Base-by-base conservation (phyloP, 2,329 filamentous ascomycete genomes). In the Xylaria sp. region DNA sequence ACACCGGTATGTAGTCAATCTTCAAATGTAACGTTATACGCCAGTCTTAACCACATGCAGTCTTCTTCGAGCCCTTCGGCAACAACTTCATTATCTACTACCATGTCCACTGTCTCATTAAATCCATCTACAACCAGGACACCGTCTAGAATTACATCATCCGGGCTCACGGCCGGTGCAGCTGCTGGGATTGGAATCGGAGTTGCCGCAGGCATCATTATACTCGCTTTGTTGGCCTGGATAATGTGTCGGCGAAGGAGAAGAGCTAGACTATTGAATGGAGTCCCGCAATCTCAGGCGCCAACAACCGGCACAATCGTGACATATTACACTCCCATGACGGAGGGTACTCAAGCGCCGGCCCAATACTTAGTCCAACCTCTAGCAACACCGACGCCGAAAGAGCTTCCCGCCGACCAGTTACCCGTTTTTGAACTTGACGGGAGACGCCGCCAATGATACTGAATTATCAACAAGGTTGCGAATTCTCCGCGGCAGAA, bases 121-220 rank as follows among this genome's bases (percentile, higher is more conserved):
- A 48, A 61, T 3, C 20, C 66, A 48, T 48, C 50, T 15, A 23
- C 48, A 50, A 62, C 65, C 13, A 6, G 8, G 4, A 51, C 59
- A 28, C 28, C 58, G 3, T 56, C 68, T 25, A 39, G 1, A 31
- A 25, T 44, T 20, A 23, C 20, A 8, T 34, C 52, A 4, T 56
- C 66, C 0, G 65, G 65, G 55, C 64, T 72, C 46, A 55, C 61
- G 8, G 9, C 63, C 13, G 67, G 65, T 7, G 62, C 65, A 8
- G 59, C 67, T 20, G 71, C 60, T 7, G 71, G 69, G 20, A 60
- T 72, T 10, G 67, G 65, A 1, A 60, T 69, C 3, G 69, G 71
- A 8, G 60, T 37, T 2, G 51, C 46, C 1, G 65, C 34, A 1
- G 65, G 46, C 13, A 52, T 66, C 13, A 50, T 70, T 4, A n/a